These are phyloP conservation scores for Trichoderma sp. DNA, from an alignment of 2,329 filamentous ascomycete species.

Conservation along the genomic window DNA sequence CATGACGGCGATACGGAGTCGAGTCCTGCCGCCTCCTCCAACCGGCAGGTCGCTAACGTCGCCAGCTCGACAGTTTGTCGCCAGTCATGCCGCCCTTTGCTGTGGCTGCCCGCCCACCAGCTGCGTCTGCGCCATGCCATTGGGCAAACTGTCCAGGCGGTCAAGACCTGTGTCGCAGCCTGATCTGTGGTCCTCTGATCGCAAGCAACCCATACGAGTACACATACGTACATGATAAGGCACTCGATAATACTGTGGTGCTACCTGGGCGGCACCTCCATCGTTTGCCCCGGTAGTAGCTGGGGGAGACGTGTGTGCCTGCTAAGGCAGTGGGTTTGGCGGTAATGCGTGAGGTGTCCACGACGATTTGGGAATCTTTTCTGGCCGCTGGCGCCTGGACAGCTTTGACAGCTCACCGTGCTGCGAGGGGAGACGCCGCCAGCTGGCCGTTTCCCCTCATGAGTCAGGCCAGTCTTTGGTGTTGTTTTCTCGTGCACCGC, in stretches of 20 bases:
- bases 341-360: neutral
- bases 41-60: neutral
- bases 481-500: neutral
- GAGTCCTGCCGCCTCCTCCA: neutral
- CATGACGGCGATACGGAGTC: neutral
- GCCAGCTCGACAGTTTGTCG: neutral
- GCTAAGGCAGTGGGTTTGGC: neutral
- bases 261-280: neutral
- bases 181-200: neutral
- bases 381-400: conserved; percentile 9
- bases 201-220: neutral
- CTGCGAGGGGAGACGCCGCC: neutral
- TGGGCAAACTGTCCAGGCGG: conserved; percentile 9
- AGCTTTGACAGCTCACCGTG: neutral
- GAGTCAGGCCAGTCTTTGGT: neutral
- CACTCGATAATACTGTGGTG: neutral
- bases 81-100: neutral
- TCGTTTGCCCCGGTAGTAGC: neutral
- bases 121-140: conserved; percentile 3
- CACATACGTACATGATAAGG: conserved; percentile 5
- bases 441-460: conserved; percentile 18
- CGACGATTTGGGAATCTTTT: neutral
- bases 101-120: conserved; percentile 14
- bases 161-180: conserved; percentile 16
- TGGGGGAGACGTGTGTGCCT: neutral